A percentile compares a stretch with the other conserved stretches of the same genome.
phyloP scores from a whole-genome alignment of 108 stramenopile species.

The Fragilariopsis cylindrus region DNA sequence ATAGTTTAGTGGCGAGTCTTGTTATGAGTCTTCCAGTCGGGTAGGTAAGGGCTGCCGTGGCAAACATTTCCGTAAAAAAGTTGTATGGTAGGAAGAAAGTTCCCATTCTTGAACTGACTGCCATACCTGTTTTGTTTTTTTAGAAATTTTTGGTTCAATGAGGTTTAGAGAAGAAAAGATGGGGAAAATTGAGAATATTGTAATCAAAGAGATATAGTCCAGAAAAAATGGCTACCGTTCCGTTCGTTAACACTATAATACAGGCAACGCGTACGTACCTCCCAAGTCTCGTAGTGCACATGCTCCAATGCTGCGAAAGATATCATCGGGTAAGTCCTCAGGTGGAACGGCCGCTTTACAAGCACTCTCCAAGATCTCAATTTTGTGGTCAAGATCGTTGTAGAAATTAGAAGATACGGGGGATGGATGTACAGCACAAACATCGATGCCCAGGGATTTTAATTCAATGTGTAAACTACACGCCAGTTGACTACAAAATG shows the following conservation, averaged over 20 bases:
- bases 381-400: slow-evolving; percentile 89
- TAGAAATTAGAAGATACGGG: slow-evolving; percentile 98
- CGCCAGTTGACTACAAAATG: slow-evolving; percentile 94
- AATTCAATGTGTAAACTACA: slow-evolving; percentile 90
- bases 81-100: slow-evolving; percentile 92
- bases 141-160: no score
- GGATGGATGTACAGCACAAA: slow-evolving; percentile 96
- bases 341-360: slow-evolving; percentile 92
- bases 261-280: slow-evolving; percentile 37
- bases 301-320: slow-evolving; percentile 91
- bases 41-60: slow-evolving; percentile 78
- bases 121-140: slow-evolving; percentile 42
- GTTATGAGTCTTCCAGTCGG: slow-evolving; percentile 91
- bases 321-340: slow-evolving; percentile 83
- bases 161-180: neutral
- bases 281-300: slow-evolving; percentile 88
- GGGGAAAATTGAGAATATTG: no score
- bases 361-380: slow-evolving; percentile 89
- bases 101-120: slow-evolving; percentile 83
- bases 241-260: neutral
- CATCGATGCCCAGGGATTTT: slow-evolving; percentile 91
- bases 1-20: slow-evolving; percentile 32
- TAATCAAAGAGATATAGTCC: no score
- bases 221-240: no score
- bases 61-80: slow-evolving; percentile 90